Base-by-base conservation (phyloP, 371 early-diverging fungal genomes). In the Dinochytrium kinnereticum region DNA sequence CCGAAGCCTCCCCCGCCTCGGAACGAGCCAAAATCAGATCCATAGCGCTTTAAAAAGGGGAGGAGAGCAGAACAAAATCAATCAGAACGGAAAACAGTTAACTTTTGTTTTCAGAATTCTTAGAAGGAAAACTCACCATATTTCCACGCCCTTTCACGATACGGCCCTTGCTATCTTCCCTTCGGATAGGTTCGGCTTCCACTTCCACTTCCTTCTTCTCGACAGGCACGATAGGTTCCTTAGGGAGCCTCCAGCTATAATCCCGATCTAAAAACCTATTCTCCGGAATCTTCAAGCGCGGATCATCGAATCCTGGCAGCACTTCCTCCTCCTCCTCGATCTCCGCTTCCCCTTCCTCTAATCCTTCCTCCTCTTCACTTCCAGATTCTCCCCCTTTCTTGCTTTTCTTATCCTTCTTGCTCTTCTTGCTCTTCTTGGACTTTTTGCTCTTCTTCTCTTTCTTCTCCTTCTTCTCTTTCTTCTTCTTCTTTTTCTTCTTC, bases 131-230 rank as follows among this genome's bases (percentile, higher is more conserved):
- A 69, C 68, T 26, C 39, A 73, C 73, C 74, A 75, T n/a, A 15
- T 34, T 24, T 1, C 81, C 81, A 7, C 81, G 53, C 3, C 81
- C 81, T 44, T 77, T 78, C 1, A 81, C 77, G 39, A 78, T 61
- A 21, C 79, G 17, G 15, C 81, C 81, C 10, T 73, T 69, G 31
- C 50, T 51, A 70, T 81, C 81, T 30, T 53, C 65, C 28, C 75
- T 13, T 1, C 38, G 36, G 21, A 53, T 2, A 40, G 44, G 7
- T 2, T 10, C 44, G 13, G 10, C 66, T 40, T 24, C n/a, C 19
- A 19, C 69, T 37, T 64, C 66, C 34, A 50, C 70, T 67, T 55
- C 37, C 36, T n/a, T 36, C 30, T 2, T n/a, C 7, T n/a, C 13
- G 26, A 24, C 51, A 3, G 37, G 34, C 10, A 51, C 30, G 37